Evolutionary conservation across 192 early-diverging fungal genomes (phyloP), one percentile per base, ranked within the genome.

Genomic region (Radiomyces spectabilis): DNA sequence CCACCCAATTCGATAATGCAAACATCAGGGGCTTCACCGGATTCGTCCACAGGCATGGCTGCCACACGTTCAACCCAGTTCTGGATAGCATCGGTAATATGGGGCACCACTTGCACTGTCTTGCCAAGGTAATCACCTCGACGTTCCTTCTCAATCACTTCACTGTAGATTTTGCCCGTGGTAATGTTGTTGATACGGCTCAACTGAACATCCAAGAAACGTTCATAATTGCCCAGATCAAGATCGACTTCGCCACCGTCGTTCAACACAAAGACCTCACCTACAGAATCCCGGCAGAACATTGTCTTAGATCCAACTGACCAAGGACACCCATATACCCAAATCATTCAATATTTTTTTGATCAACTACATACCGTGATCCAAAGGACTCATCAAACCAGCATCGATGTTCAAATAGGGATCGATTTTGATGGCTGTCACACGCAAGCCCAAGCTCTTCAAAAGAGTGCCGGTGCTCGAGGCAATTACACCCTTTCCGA

Each of bases 321-420:
- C n/a, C n/a, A n/a, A n/a, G n/a, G n/a, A n/a, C n/a, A n/a, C n/a
- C n/a, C n/a, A n/a, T n/a, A n/a, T n/a, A n/a, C n/a, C n/a, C n/a
- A 39, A 39, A 13, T 13, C 38, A 39, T 39, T n/a, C 38, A 13
- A 39, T n/a, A 39, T n/a, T 12, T 39, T 39, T n/a, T n/a, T n/a
- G n/a, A n/a, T n/a, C n/a, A n/a, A n/a, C n/a, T n/a, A n/a, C n/a
- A n/a, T 49, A 87, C 91, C 96, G 74, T 99, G 96, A 73, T 99
- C 96, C 56, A 99, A 75, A 19, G 96, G 96, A 57, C 81, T 91
- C 78, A 99, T 80, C 19, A 92, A 91, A 61, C 96, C 96, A 50
- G 96, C 96, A 65, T 99, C 96, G 61, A 99, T 96, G 82, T 97
- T 99, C 47, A 99, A 80, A 75, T 99, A 99, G 26, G 96, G 96